Evolutionary conservation across 345 rosid species (phyloP), one percentile per base, ranked within the genome.

Genomic region (Eucalyptus curtisii): DNA sequence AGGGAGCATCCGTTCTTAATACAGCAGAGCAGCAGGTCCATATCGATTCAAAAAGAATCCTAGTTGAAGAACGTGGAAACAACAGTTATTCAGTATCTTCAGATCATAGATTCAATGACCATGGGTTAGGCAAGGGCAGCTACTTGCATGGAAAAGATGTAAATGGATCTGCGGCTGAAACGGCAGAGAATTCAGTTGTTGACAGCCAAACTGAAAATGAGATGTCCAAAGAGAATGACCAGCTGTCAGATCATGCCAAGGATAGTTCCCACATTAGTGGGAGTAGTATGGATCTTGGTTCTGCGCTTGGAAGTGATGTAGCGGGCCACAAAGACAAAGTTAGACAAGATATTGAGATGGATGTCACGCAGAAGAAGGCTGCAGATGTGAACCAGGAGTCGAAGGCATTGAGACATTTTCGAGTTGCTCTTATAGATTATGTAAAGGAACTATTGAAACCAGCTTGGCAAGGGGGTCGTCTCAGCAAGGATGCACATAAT

Each of bases 401-500:
- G 37, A 97, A 94, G 94, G 91, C 90, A 25, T 87, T 84, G 89
- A 95, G 93, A 92, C 94, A 91, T 81, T 95, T 97, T 88, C 94
- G 96, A 86, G 90, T 91, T 88, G 94, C 92, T 85, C 95, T 97
- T 86, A 91, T 97, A 86, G 98, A 95, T 81, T 91, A 90, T 61
- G 91, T 96, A 37, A 97, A 96, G 88, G 98, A 95, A 76, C 87
- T 95, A 87, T 88, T 97, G 93, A 95, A 94, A 92, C 99, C 99
- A 53, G 82, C 91, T 48, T 98, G 99, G 99, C 95, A 93, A 48
- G 96, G 95, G 49, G 99, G 99, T 85, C 95, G 90, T 91, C 94
- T 98, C 53, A 95, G 92, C 93, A 96, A 95, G 94, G 97, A 97
- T 66, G 96, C 92, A 30, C 99, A 96, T 92, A 96, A 96, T 92